phyloP scores from a whole-genome alignment of 2,329 filamentous ascomycete species.

The Beauveria australis region DNA sequence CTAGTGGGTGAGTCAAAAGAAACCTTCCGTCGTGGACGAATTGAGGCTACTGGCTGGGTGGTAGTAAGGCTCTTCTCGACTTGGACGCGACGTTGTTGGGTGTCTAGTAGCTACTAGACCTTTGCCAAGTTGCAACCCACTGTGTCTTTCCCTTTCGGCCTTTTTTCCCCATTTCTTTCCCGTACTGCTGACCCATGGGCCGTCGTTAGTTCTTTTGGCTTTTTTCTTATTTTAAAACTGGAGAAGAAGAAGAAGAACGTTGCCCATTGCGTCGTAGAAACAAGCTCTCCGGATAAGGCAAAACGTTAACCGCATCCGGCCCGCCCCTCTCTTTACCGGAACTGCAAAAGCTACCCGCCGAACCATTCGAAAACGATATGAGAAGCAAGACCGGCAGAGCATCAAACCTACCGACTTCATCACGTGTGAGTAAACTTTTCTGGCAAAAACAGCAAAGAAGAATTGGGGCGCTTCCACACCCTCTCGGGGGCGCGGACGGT shows the following conservation, averaged over 20 bases:
- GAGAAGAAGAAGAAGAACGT: too few species aligned
- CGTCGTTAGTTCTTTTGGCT: neutral
- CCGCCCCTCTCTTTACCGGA: neutral
- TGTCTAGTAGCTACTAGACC: neutral
- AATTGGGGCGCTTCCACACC: slow-evolving; percentile 9
- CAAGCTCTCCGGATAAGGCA: slow-evolving; percentile 1
- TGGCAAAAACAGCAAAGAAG: neutral
- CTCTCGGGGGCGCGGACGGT: slow-evolving; percentile 12
- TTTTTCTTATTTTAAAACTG: neutral
- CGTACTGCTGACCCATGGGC: neutral
- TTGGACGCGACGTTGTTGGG: neutral
- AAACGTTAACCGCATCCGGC: neutral
- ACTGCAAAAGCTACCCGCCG: neutral
- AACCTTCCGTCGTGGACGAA: slow-evolving; percentile 1
- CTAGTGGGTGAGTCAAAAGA: slow-evolving; percentile 3
- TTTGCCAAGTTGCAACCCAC: neutral
- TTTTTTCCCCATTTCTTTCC: neutral
- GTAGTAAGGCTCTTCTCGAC: neutral
- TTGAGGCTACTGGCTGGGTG: neutral
- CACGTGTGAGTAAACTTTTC: slow-evolving; percentile 5
- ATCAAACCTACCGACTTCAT: slow-evolving; percentile 4
- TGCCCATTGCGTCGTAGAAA: neutral
- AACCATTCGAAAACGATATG: neutral
- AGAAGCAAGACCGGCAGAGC: slow-evolving; percentile 1
- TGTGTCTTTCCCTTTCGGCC: neutral